phyloP scores from a whole-genome alignment of 768 basidiomycete genomes.

The Leccinum disarticulatum region DNA sequence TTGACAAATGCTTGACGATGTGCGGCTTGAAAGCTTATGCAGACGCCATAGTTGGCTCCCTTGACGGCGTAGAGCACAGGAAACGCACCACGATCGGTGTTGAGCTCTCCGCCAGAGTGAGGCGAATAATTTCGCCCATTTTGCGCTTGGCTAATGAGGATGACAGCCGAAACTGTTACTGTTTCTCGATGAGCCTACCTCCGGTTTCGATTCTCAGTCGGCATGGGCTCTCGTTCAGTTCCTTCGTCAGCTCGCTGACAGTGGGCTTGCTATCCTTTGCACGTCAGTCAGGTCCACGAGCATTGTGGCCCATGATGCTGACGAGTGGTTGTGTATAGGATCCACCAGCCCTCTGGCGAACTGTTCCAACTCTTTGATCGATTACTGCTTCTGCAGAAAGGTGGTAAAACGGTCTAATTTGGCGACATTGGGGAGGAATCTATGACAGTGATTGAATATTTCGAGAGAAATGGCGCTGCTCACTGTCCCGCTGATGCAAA shows the following conservation, averaged over 20 bases:
- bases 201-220: slow-evolving; percentile 52
- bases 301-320: not conserved
- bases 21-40: slow-evolving; percentile 62
- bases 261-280: slow-evolving; percentile 58
- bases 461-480: slow-evolving; percentile 24
- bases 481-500: slow-evolving; percentile 20
- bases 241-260: slow-evolving; percentile 51
- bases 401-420: slow-evolving; percentile 68
- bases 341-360: slow-evolving; percentile 43
- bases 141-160: not conserved
- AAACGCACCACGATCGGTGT: slow-evolving; percentile 63
- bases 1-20: slow-evolving; percentile 58
- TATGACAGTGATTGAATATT: slow-evolving; percentile 22
- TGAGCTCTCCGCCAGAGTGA: slow-evolving; percentile 56
- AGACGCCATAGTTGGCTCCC: slow-evolving; percentile 63
- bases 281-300: slow-evolving; percentile 35
- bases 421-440: slow-evolving; percentile 40
- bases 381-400: slow-evolving; percentile 47
- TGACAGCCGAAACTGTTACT: slow-evolving; percentile 44
- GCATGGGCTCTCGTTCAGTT: slow-evolving; percentile 51
- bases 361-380: slow-evolving; percentile 54
- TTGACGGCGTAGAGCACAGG: slow-evolving; percentile 46
- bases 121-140: not conserved
- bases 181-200: slow-evolving; percentile 63
- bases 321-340: slow-evolving; percentile 3